Evolutionary conservation across 495 filamentous ascomycete species (phyloP).

Genomic region (Pseudevernia furfuracea): DNA sequence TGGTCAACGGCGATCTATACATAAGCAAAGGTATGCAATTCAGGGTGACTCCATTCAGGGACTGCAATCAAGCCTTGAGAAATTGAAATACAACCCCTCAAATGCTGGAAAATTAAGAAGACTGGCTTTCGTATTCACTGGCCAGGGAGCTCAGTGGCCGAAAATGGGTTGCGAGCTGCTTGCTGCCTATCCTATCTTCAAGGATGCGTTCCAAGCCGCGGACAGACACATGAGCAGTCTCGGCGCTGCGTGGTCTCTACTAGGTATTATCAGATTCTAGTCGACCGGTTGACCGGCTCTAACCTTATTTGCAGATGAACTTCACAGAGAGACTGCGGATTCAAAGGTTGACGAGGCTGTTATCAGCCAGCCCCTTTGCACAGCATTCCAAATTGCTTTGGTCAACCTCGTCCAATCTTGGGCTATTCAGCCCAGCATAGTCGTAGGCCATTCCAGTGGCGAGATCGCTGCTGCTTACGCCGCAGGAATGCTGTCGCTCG

Average conservation of each 20-base stretch:
- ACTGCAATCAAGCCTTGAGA: background rate
- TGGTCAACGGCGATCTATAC: constrained; percentile 28
- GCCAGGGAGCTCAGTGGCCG: constrained; percentile 23
- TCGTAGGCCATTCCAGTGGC: constrained; percentile 45
- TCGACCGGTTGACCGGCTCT: background rate
- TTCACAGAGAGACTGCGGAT: background rate
- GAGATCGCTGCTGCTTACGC: constrained; percentile 52
- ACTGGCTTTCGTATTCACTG: constrained; percentile 21
- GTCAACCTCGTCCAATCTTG: constrained; percentile 27
- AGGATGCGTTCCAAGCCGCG: background rate
- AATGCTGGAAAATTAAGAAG: background rate
- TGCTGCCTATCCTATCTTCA: constrained; percentile 10
- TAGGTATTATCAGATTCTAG: constrained; percentile 20
- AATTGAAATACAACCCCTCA: constrained; percentile 5
- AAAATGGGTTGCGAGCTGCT: constrained; percentile 18
- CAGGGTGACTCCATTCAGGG: background rate
- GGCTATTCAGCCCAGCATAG: constrained; percentile 22
- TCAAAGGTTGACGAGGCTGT: constrained; percentile 24
- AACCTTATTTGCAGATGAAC: constrained; percentile 5
- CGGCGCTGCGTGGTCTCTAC: constrained; percentile 31
- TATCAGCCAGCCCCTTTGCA: constrained; percentile 27
- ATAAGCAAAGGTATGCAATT: constrained; percentile 9
- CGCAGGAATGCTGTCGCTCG: constrained; percentile 35
- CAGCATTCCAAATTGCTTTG: constrained; percentile 31
- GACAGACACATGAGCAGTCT: constrained; percentile 21